Evolutionary conservation across 2,329 filamentous ascomycete species (phyloP), one percentile per base, ranked within the genome.

Genomic region (Hymenoscyphus scutula): DNA sequence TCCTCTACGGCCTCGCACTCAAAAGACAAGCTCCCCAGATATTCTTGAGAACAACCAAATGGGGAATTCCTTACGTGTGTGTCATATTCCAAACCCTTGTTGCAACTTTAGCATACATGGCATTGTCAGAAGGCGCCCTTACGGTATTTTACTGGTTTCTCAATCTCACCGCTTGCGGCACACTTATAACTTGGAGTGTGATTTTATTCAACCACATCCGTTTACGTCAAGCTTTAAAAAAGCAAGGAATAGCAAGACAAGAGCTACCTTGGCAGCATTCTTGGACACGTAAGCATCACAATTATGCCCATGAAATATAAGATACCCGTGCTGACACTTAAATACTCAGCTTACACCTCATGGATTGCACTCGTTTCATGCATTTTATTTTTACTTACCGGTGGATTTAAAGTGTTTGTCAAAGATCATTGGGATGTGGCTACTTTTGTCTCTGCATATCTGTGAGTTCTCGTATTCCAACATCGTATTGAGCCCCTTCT

Each of bases 81-180:
- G 81, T 87, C 13, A 70, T 78, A n/a, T 73, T 85, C 13, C 84
- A 82, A 61, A 76, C 77, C 10, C 73, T 81, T 1, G 80, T 91
- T 66, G 84, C 85, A 15, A 79, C 87, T 6, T 80, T 92, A 4
- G 84, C 85, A 0, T 92, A 87, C 77, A 82, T 92, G 74, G 90
- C 89, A 73, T 80, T 88, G 30, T 66, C 61, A 2, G 86, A 82
- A 56, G 82, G 81, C 68, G 83, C 69, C 0, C 74, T 88, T 68
- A 86, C 81, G 0, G 86, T 88, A 5, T 89, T 89, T 68, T 86
- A 79, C 74, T 89, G 86, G 85, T 77, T 89, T 10, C 79, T 88
- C 13, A 77, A 84, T 59, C 72, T 89, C 48, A 88, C 85, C 0
- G 81, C 86, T 0, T 84, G 83, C 4, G 86, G 85, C 7, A 85